Conservation (phyloP, 2,329 filamentous ascomycete genomes). For the Aspergillus transmontanensis region DNA sequence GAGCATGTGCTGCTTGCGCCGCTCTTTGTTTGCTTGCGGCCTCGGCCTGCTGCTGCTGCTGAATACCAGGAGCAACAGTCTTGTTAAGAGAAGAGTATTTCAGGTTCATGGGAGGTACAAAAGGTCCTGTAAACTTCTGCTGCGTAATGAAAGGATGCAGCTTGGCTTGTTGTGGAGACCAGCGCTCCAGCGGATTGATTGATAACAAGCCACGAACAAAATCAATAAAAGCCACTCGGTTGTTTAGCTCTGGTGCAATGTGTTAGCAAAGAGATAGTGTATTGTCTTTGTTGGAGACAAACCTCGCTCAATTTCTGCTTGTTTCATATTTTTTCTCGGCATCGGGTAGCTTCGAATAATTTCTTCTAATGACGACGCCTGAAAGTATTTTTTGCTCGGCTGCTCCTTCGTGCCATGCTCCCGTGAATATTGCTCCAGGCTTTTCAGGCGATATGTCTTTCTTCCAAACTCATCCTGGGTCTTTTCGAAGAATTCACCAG, state of each 20-base stretch:
- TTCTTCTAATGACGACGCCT: constrained; percentile 87
- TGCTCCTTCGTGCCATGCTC: constrained; percentile 97
- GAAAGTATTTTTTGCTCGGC: constrained; percentile 99
- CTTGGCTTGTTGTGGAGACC: constrained; percentile 97
- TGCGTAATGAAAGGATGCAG: constrained; percentile 98
- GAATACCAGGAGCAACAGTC: constrained; percentile 87
- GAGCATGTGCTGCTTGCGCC: constrained; percentile 65
- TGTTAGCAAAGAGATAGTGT: constrained; percentile 20
- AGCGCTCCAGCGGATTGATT: constrained; percentile 93
- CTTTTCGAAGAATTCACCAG: constrained; percentile 96
- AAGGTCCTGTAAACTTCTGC: constrained; percentile 93
- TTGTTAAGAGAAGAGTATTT: constrained; percentile 83
- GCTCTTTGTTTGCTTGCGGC: constrained; percentile 90
- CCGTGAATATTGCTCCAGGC: constrained; percentile 95
- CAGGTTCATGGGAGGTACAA: constrained; percentile 95
- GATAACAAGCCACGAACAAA: constrained; percentile 92
- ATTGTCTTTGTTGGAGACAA: constrained; percentile 33
- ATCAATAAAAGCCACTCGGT: constrained; percentile 95
- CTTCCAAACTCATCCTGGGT: constrained; percentile 87
- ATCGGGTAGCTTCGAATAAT: constrained; percentile 98
- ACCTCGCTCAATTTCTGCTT: constrained; percentile 94
- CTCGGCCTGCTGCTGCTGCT: constrained; percentile 94
- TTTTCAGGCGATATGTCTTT: constrained; percentile 88
- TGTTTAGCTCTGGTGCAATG: constrained; percentile 82
- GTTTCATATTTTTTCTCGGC: constrained; percentile 99